Base-by-base conservation (phyloP, 352 stramenopile species). In the Globisporangium paroecandrum region DNA sequence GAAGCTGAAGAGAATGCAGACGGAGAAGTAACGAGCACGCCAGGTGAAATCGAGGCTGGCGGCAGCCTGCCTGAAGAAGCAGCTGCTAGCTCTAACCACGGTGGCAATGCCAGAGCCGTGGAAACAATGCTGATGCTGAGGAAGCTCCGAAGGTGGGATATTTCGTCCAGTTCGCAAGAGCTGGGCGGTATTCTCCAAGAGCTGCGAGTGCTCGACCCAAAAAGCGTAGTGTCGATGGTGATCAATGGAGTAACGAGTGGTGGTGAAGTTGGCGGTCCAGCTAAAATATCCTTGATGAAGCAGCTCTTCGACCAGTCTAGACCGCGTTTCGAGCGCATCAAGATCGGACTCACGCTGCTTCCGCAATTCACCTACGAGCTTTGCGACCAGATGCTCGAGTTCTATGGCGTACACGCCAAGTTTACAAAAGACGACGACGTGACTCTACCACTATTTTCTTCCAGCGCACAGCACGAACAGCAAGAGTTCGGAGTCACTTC, bases 321-420 rank as follows among this genome's bases (percentile, higher is more conserved):
- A 5, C n/a, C 67, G 24, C 67, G 72, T 7, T 61, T 3, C 8
- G 65, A 79, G 27, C 58, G 76, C 1, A 64, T 83, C 59, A 43
- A 65, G 13, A 66, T 73, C 1, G 61, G 67, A 24, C 60, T 83
- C 1, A 7, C 60, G 8, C 47, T 83, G 49, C 75, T 77, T 38
- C 74, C 76, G 27, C 55, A 73, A n/a, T 8, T 77, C 18, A 49
- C 67, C 2, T 55, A 54, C 3, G 34, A 70, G 1, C 41, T 83
- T 3, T 81, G 74, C 18, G 72, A 76, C 41, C 69, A 69, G n/a
- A n/a, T 81, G 1, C 72, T 81, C n/a, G 56, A 59, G 20, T 18
- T 66, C 3, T 70, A 79, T 10, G 74, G 72, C 0, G 74, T 74
- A 1, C 55, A 58, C 2, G 3, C 72, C 20, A 66, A 49, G 10